A percentile compares a stretch with the other conserved stretches of the same genome.
Conservation (phyloP, 108 stramenopile genomes). For the Bacterosira constricta region DNA sequence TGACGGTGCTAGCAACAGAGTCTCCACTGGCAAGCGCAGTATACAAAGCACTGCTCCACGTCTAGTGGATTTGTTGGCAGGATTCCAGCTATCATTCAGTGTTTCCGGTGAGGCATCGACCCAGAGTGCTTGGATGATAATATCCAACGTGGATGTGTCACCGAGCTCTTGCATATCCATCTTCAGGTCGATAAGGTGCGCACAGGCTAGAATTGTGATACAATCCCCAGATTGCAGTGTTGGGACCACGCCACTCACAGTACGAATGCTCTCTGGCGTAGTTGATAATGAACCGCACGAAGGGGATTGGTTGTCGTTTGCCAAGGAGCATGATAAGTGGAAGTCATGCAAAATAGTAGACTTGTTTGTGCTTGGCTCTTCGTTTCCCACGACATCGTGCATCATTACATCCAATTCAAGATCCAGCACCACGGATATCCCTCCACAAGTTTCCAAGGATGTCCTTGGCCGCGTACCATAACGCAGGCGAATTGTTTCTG, state of each 20-base stretch:
- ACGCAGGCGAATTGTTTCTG: constrained; percentile 27
- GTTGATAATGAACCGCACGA: neutral
- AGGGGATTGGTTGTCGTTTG: neutral
- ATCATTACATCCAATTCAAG: constrained; percentile 41
- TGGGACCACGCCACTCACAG: constrained; percentile 41
- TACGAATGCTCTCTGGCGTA: constrained; percentile 26
- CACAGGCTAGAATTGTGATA: constrained; percentile 43
- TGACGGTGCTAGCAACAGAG: constrained; percentile 16
- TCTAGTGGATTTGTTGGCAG: constrained; percentile 3
- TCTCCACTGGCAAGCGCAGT: constrained; percentile 29
- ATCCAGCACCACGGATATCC: constrained; percentile 41
- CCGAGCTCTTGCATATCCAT: neutral
- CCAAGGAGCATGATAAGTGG: constrained; percentile 39
- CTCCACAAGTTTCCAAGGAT: constrained; percentile 13
- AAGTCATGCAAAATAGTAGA: constrained; percentile 40
- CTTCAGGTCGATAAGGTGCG: constrained; percentile 24
- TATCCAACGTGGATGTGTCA: constrained; percentile 20
- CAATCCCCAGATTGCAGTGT: constrained; percentile 32
- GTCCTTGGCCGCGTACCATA: constrained; percentile 44
- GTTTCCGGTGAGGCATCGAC: constrained; percentile 1
- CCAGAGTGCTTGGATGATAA: constrained; percentile 45
- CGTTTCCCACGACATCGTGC: neutral
- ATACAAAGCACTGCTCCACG: constrained; percentile 35
- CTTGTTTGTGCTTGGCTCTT: neutral
- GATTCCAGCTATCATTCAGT: neutral